phyloP scores from a whole-genome alignment of 106 monocot species.

The Phalaenopsis aphrodite region DNA sequence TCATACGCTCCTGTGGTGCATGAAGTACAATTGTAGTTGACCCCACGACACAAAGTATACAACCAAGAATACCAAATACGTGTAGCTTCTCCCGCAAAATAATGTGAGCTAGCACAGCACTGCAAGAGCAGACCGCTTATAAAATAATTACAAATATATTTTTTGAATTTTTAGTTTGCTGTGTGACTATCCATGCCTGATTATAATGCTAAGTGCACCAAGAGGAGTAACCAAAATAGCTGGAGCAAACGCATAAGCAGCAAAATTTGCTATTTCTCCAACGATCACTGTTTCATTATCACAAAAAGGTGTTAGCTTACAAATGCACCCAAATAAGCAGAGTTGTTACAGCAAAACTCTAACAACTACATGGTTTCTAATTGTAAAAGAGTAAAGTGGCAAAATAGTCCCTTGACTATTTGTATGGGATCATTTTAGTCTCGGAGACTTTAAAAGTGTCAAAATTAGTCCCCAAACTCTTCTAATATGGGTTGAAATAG shows the following conservation, averaged over 20 bases:
- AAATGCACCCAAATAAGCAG: background rate
- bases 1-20: constrained; percentile 85
- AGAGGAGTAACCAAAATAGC: constrained; percentile 95
- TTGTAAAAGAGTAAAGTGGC: background rate
- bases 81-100: constrained; percentile 77
- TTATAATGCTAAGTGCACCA: constrained; percentile 94
- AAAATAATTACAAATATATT: background rate
- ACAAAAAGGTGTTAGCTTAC: background rate
- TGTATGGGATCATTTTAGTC: too few species aligned
- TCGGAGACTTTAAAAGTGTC: too few species aligned
- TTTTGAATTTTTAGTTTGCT: background rate
- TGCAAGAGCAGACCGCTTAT: constrained; percentile 17
- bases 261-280: constrained; percentile 92
- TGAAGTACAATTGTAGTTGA: constrained; percentile 90
- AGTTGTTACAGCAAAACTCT: background rate
- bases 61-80: constrained; percentile 88
- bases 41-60: constrained; percentile 83
- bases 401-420: background rate
- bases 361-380: background rate
- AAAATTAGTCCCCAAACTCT: too few species aligned
- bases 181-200: constrained; percentile 45
- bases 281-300: constrained; percentile 62
- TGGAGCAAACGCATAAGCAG: constrained; percentile 95
- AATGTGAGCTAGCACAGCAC: constrained; percentile 81
- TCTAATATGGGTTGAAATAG: too few species aligned